Conservation (phyloP, 2,329 filamentous ascomycete species). For the Colletotrichum neosansevieriae region DNA sequence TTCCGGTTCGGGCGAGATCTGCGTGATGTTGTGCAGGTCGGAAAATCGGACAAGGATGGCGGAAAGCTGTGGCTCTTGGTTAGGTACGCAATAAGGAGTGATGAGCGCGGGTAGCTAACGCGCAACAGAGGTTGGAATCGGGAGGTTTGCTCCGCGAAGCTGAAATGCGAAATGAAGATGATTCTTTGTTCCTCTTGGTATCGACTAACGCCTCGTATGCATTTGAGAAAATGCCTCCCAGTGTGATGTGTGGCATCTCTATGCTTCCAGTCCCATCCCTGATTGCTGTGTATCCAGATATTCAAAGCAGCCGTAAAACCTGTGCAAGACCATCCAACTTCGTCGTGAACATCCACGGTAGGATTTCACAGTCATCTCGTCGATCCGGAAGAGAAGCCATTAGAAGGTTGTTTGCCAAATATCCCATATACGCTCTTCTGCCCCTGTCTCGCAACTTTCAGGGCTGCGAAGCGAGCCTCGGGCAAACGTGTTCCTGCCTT, state of each 20-base stretch:
- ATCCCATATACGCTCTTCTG: conserved; percentile 74
- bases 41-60: conserved; percentile 1
- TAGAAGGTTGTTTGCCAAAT: conserved; percentile 44
- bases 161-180: background rate
- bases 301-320: background rate
- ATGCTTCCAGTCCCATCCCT: conserved; percentile 2
- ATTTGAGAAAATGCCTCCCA: conserved; percentile 1
- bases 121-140: background rate
- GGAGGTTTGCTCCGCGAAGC: background rate
- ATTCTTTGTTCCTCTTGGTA: background rate
- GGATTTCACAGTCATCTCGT: background rate
- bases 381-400: background rate
- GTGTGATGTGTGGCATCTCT: conserved; percentile 17
- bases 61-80: background rate
- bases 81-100: background rate
- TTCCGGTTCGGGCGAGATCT: conserved; percentile 6
- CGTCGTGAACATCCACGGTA: background rate
- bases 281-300: background rate
- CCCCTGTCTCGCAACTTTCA: conserved; percentile 70
- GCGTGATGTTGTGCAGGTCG: background rate
- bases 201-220: conserved; percentile 24
- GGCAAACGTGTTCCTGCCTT: conserved; percentile 79
- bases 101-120: background rate
- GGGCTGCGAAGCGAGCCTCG: conserved; percentile 77
- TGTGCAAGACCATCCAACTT: background rate